Percentiles rank a stretch among this genome's conserved stretches.
These are phyloP conservation scores for Waitea zeae DNA, from an alignment of 1,284 basidiomycete genomes.

Conservation along the genomic window DNA sequence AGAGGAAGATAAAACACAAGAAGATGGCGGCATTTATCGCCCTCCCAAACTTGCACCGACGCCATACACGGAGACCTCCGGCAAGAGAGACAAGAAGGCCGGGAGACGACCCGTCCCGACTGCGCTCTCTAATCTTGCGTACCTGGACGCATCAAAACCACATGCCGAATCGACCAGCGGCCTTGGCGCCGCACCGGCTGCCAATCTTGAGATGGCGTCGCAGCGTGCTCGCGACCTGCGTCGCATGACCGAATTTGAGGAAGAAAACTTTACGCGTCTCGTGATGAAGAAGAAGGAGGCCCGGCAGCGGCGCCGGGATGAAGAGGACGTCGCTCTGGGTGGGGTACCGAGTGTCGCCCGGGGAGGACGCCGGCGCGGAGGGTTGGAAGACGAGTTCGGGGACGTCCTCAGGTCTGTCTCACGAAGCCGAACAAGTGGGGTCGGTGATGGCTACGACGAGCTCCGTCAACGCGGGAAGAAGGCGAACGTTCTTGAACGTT, in stretches of 20 bases:
- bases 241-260: constrained; percentile 83
- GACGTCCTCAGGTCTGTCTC: constrained; percentile 55
- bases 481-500: constrained; percentile 36
- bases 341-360: constrained; percentile 27
- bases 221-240: constrained; percentile 64
- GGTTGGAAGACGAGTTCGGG: constrained; percentile 71
- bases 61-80: constrained; percentile 61
- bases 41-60: constrained; percentile 88
- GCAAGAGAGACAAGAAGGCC: constrained; percentile 24
- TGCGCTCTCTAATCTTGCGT: constrained; percentile 53
- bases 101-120: constrained; percentile 29
- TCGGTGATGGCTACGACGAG: constrained; percentile 60
- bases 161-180: constrained; percentile 67
- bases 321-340: constrained; percentile 87
- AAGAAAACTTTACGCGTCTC: constrained; percentile 88
- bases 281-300: constrained; percentile 87
- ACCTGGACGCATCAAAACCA: constrained; percentile 45
- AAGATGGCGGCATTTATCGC: constrained; percentile 57
- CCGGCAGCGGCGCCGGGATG: constrained; percentile 65
- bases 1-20: constrained; percentile 14
- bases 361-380: constrained; percentile 41
- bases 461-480: constrained; percentile 53
- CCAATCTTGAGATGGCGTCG: constrained; percentile 28
- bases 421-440: constrained; percentile 21
- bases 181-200: constrained; percentile 43